These are phyloP conservation scores for Pinus taeda DNA, from an alignment of 75 land plant species.

Conservation along the genomic window DNA sequence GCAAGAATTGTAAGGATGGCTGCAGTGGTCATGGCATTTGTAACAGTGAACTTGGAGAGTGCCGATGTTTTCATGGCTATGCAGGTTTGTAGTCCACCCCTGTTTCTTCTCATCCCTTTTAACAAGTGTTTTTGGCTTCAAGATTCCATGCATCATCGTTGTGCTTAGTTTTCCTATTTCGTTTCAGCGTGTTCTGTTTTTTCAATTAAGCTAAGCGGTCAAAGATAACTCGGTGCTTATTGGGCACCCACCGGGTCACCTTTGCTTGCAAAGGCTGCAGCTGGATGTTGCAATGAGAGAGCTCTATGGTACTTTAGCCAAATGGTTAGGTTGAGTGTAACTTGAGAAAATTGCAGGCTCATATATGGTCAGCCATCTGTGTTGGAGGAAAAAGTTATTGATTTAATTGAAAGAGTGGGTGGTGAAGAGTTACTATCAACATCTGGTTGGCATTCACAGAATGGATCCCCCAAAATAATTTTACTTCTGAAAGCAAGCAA, in stretches of 20 bases:
- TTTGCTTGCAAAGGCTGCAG: too few relatives aligned
- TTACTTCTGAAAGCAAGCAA: neutral
- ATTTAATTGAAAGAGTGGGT: neutral
- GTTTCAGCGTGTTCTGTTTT: neutral
- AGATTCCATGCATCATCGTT: neutral
- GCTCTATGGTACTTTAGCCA: neutral
- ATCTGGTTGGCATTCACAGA: neutral
- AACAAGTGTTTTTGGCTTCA: neutral
- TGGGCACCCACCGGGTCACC: too few relatives aligned
- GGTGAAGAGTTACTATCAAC: neutral
- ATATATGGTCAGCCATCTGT: neutral
- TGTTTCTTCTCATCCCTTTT: neutral
- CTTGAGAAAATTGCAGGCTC: neutral
- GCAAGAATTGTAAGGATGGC: conserved; percentile 43
- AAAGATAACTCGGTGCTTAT: neutral
- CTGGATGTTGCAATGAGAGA: neutral
- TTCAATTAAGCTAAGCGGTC: neutral
- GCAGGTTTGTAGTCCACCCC: conserved; percentile 33
- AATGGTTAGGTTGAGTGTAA: neutral
- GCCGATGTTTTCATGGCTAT: conserved; percentile 94
- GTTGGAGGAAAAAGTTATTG: neutral
- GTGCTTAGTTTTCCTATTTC: neutral
- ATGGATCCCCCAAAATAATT: neutral
- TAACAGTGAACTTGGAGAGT: conserved; percentile 72
- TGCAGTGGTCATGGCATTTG: conserved; percentile 86